These are phyloP conservation scores for Themeda triandra DNA, from an alignment of 176 grass and related monocot species.

Conservation along the genomic window DNA sequence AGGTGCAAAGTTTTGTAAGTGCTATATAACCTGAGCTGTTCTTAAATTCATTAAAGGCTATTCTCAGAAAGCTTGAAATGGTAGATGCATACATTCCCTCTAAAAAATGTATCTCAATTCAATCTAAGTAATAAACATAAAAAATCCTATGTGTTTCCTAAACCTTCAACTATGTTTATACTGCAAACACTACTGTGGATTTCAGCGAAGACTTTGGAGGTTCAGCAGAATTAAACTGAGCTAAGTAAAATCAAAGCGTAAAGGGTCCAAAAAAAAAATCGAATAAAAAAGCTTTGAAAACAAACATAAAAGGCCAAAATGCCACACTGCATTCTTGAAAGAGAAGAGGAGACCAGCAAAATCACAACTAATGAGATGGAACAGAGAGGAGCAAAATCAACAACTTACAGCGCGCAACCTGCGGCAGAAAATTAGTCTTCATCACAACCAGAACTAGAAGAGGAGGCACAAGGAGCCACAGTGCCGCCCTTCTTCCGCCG, in stretches of 20 bases:
- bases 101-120: not conserved
- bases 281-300: not conserved
- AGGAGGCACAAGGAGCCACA: conserved; percentile 27
- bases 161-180: too few relatives aligned
- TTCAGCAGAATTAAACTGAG: not conserved
- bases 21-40: not conserved
- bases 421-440: conserved; percentile 30
- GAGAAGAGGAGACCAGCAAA: not conserved
- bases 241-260: not conserved
- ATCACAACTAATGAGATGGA: not conserved
- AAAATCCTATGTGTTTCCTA: not conserved
- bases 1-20: not conserved
- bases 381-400: too few relatives aligned
- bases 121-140: not conserved
- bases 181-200: too few relatives aligned
- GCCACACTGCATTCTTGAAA: not conserved
- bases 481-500: not conserved
- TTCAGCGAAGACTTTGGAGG: too few relatives aligned
- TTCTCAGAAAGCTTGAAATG: not conserved
- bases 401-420: conserved; percentile 3
- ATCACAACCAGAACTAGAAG: conserved; percentile 19
- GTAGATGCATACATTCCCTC: not conserved
- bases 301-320: not conserved
- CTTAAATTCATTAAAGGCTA: not conserved
- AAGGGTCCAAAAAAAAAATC: not conserved